Percentiles rank a stretch among this genome's conserved stretches.
These are phyloP conservation scores for Marchantia paleacea DNA, from an alignment of 225 moss, liverwort and hornwort genomes.

Conservation along the genomic window DNA sequence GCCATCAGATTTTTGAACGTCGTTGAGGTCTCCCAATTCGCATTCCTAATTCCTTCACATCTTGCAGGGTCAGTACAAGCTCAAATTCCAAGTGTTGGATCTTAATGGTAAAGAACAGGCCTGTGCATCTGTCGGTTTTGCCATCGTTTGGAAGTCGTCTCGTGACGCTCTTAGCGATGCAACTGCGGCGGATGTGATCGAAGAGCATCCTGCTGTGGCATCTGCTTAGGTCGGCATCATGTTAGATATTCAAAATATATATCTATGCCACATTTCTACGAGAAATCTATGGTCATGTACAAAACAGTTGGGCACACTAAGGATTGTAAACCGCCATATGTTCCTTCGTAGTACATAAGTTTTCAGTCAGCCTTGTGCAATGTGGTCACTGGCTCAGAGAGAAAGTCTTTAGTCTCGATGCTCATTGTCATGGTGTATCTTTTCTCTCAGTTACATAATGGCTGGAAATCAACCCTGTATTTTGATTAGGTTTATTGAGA, in stretches of 20 bases:
- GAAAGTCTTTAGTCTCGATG: too few relatives aligned
- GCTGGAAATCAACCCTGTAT: too few relatives aligned
- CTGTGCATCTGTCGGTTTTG: conserved; percentile 40
- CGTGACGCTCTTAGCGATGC: not conserved
- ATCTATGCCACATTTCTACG: not conserved
- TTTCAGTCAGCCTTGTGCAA: not conserved
- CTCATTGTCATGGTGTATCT: too few relatives aligned
- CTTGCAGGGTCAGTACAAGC: conserved; percentile 41
- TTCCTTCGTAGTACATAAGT: not conserved
- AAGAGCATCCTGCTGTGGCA: not conserved
- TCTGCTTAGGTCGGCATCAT: not conserved
- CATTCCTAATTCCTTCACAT: not conserved
- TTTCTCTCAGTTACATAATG: too few relatives aligned
- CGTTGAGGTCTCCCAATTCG: too few relatives aligned
- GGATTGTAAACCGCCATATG: not conserved
- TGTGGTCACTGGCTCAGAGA: not conserved
- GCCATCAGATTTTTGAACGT: too few relatives aligned
- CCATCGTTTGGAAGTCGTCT: conserved; percentile 33
- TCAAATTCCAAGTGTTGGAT: conserved; percentile 44
- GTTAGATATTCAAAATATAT: not conserved
- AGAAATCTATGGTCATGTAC: conserved; percentile 2
- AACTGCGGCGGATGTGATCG: conserved; percentile 10
- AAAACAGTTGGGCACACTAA: not conserved
- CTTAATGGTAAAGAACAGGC: conserved; percentile 24
- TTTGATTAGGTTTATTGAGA: too few relatives aligned